Evolutionary conservation across 768 basidiomycete genomes (phyloP), one percentile per base, ranked within the genome.

Genomic region (Tylopilus plumbeoviolaceoides): DNA sequence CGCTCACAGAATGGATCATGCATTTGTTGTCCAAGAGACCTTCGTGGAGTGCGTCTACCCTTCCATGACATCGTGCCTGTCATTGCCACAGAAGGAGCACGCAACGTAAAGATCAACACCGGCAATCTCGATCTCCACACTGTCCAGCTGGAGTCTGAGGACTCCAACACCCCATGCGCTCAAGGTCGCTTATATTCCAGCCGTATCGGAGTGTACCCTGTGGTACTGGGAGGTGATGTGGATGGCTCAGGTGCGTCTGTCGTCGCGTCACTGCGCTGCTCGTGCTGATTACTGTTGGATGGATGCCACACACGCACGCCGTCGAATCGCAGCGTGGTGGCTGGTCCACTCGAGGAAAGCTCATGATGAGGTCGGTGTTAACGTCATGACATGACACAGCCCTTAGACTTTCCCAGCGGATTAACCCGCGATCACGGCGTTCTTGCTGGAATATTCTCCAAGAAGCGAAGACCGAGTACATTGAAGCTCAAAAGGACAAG

Each of bases 11-110:
- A 36, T 89, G 87, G 87, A 74, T 89, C 60, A 78, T 86, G 76
- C 68, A 76, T 36, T 89, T 86, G 86, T 67, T 89, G 0, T 80
- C 83, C 5, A 74, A 75, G 47, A 80, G 81, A 38, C 76, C 81
- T 18, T 71, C 77, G n/a, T 87, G 83, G 83, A 69, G 76, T 78
- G 55, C 59, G 79, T 69, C 43, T 23, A 7, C 14, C 8, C n/a
- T n/a, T n/a, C 20, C 5, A 18, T 23, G 21, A 33, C 41, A 4
- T 31, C 9, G 48, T 18, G 5, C 30, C 12, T 27, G 10, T 31
- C 23, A 36, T 35, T 36, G 21, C 35, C 33, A 48, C 54, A 67
- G 65, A 65, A 46, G 69, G 67, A 36, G 76, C 80, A 7, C 77
- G 83, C 8, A 74, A 78, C 51, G 71, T 85, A 27, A 67, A 80